Percentiles rank a stretch among this genome's conserved stretches.
These are phyloP conservation scores for Leccinum aurantiacum DNA, from an alignment of 768 basidiomycete genomes.

Conservation along the genomic window DNA sequence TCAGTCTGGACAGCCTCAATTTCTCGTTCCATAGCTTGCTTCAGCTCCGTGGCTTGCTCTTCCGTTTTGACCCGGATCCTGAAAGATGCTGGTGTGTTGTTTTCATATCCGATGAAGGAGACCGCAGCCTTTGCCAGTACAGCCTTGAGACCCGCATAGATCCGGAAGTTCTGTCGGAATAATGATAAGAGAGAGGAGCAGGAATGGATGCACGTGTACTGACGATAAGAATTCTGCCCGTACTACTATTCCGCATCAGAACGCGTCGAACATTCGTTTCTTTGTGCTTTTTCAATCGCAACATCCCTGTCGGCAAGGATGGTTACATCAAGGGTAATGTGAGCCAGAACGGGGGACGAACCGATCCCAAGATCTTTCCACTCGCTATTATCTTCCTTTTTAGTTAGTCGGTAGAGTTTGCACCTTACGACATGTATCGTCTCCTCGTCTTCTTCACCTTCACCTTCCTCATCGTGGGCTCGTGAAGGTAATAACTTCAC, in stretches of 20 bases:
- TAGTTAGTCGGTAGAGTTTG: constrained; percentile 63
- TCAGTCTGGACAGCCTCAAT: constrained; percentile 44
- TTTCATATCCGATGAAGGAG: constrained; percentile 69
- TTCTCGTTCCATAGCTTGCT: constrained; percentile 61
- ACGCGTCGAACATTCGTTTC: constrained; percentile 56
- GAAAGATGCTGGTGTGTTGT: constrained; percentile 56
- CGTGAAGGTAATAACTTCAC: constrained; percentile 21
- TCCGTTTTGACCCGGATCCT: constrained; percentile 61
- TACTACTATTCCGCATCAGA: constrained; percentile 69
- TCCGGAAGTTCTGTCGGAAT: constrained; percentile 65
- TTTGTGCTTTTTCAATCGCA: constrained; percentile 76
- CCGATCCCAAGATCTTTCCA: constrained; percentile 74
- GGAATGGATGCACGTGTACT: constrained; percentile 28
- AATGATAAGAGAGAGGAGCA: constrained; percentile 1
- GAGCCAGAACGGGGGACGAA: constrained; percentile 33
- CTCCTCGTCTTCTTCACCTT: constrained; percentile 80
- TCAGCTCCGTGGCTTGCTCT: constrained; percentile 55
- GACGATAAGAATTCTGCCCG: constrained; percentile 75
- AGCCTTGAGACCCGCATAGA: constrained; percentile 59
- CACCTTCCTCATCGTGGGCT: constrained; percentile 69
- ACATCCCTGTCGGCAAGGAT: constrained; percentile 45
- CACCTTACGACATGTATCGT: constrained; percentile 57
- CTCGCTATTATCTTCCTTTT: constrained; percentile 43
- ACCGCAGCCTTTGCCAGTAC: constrained; percentile 52
- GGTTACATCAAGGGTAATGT: not conserved